Conservation (phyloP, 1,139 yeast genomes). For the Blastobotrys proliferans region DNA sequence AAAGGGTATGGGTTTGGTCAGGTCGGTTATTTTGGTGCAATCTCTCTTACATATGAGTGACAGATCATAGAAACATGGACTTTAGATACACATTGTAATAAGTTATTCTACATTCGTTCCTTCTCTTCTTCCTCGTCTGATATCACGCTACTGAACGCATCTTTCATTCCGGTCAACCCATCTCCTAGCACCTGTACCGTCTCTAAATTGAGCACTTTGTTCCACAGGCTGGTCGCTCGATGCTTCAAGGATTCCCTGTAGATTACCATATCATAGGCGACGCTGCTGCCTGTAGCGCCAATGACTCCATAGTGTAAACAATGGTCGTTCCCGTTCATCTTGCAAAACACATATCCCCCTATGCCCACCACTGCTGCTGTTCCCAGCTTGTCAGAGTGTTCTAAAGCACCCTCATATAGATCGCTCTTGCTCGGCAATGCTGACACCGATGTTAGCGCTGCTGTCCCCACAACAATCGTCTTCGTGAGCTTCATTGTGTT, state of each 20-base stretch:
- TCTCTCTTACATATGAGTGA: too few species aligned
- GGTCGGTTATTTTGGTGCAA: too few species aligned
- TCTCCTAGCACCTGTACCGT: neutral
- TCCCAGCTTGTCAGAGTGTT: neutral
- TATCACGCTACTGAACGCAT: neutral
- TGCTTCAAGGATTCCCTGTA: neutral
- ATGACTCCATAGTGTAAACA: constrained; percentile 6
- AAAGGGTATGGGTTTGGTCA: too few species aligned
- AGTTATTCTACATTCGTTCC: neutral
- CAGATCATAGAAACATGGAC: constrained; percentile 55
- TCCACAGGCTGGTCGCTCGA: too few species aligned
- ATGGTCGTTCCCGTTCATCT: neutral
- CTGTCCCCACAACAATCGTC: too few species aligned
- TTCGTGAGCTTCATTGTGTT: too few species aligned
- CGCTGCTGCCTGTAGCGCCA: constrained; percentile 6
- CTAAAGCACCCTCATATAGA: too few species aligned
- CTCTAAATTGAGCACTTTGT: neutral
- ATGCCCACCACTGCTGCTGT: neutral
- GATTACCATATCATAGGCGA: neutral
- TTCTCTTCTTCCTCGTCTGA: constrained; percentile 1
- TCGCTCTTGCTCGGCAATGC: too few species aligned
- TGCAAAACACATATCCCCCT: neutral
- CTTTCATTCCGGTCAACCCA: constrained; percentile 4
- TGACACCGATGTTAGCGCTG: too few species aligned
- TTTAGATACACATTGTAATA: constrained; percentile 46